Evolutionary conservation across 352 stramenopile genomes (phyloP).

Genomic region (Globisporangium uncinulatum): DNA sequence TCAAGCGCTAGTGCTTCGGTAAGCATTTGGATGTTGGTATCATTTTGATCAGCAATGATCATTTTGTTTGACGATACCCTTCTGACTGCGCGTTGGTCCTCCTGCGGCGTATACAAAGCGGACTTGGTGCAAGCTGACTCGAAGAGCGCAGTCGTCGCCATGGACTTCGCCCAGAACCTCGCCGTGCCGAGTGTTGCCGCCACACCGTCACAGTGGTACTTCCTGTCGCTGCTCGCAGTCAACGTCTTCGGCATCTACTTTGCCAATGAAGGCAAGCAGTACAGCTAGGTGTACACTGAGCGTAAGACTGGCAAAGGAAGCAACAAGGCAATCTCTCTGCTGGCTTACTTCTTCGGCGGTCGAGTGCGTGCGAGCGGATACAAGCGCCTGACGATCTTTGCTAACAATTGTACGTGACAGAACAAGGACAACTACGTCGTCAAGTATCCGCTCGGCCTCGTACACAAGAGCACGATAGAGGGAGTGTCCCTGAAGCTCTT

Average conservation of each 20-base stretch:
- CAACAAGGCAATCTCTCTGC: background rate
- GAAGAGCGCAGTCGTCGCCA: too few species aligned
- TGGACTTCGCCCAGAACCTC: too few species aligned
- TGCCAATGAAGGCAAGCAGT: slow-evolving; percentile 9
- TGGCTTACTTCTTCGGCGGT: background rate
- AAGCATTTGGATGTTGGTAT: background rate
- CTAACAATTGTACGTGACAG: background rate
- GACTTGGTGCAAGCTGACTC: too few species aligned
- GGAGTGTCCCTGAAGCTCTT: background rate
- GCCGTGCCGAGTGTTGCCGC: too few species aligned
- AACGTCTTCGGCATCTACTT: slow-evolving; percentile 16
- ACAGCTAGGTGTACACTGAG: slow-evolving; percentile 11
- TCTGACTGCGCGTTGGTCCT: background rate
- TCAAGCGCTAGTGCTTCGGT: background rate
- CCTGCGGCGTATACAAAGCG: background rate
- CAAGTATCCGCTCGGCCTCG: background rate
- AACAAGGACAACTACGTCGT: background rate
- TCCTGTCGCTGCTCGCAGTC: background rate
- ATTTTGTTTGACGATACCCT: background rate
- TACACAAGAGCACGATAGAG: background rate
- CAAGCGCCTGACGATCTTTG: background rate
- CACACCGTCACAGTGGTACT: too few species aligned
- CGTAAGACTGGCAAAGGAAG: background rate
- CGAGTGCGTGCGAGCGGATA: background rate
- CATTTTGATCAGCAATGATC: background rate